phyloP scores from a whole-genome alignment of 2,329 filamentous ascomycete genomes.

The Volutella citrinella region DNA sequence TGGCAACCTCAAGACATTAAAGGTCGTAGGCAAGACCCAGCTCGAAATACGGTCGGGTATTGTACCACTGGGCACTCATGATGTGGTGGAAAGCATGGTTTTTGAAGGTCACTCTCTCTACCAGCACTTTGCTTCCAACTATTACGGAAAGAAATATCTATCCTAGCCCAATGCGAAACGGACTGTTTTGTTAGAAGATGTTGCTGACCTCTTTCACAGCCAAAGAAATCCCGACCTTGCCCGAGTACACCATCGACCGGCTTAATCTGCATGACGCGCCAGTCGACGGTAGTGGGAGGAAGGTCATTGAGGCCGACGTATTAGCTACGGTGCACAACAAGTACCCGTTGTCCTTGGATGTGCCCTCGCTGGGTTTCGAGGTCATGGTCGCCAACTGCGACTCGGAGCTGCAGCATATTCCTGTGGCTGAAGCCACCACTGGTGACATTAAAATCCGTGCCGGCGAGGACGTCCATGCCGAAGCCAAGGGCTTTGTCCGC shows the following conservation, averaged over 20 bases:
- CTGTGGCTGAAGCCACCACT: conserved; percentile 74
- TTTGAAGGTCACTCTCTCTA: conserved; percentile 82
- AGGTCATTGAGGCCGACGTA: conserved; percentile 77
- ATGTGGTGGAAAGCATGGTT: conserved; percentile 68
- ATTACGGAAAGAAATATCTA: conserved; percentile 62
- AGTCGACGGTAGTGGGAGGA: conserved; percentile 43
- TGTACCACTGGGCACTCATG: conserved; percentile 73
- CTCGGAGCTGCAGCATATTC: conserved; percentile 67
- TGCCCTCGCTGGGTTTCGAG: conserved; percentile 81
- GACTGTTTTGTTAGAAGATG: too few relatives aligned
- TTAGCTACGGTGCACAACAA: conserved; percentile 69
- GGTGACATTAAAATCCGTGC: conserved; percentile 65
- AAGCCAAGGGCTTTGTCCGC: conserved; percentile 69
- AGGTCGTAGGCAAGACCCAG: conserved; percentile 69
- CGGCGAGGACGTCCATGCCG: conserved; percentile 62
- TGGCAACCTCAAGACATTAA: conserved; percentile 69
- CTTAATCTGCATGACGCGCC: conserved; percentile 75
- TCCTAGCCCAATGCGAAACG: too few relatives aligned
- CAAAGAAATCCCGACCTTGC: conserved; percentile 71
- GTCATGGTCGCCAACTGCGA: conserved; percentile 82
- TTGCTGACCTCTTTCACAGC: conserved; percentile 52
- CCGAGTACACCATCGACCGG: conserved; percentile 77
- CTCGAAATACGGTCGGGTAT: conserved; percentile 77
- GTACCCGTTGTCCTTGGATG: conserved; percentile 71
- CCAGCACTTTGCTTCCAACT: conserved; percentile 58